Evolutionary conservation across 306 rosid species (phyloP), one percentile per base, ranked within the genome.

Genomic region (Citrullus amarus): DNA sequence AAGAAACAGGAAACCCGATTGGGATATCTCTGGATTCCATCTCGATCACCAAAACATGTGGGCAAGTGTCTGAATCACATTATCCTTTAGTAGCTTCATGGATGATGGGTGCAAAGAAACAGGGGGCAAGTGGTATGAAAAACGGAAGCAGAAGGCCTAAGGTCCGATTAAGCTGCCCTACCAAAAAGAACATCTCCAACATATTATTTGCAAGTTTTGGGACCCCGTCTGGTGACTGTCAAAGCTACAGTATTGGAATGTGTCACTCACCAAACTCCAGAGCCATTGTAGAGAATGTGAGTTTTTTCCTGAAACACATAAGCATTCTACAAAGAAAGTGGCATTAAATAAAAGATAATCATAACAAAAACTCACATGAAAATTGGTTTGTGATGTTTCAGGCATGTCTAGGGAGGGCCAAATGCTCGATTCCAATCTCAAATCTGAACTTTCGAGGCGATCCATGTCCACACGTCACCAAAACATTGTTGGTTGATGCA

Each of bases 1-100:
- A 93, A 88, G 91, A 93, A 86, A 87, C 44, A 41, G 93, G 91
- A 18, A 83, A 88, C 78, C 96, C 98, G 11, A 79, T 84, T 2
- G 84, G 79, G 62, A 78, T 85, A 54, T 66, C 75, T n/a, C 2
- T 89, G n/a, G 90, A 89, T 60, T 82, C 34, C 48, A 67, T 89
- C 46, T 63, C 82, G 10, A 77, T 72, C 12, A 56, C 59, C 54
- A 80, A 66, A 59, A 72, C 78, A 53, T 85, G 88, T 68, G 86
- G 67, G 22, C 78, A 22, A 59, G 91, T 83, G 2, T 80, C 90
- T 20, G 85, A 86, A 17, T 78, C 87, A 67, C 83, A 86, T 51
- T 58, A 81, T 72, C 80, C 85, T 18, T 83, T 77, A 36, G 81
- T 73, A 11, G 79, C 76, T 80, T 41, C 86, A 50, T 84, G 89